Percentiles rank a stretch among this genome's conserved stretches.
phyloP scores from a whole-genome alignment of 192 early-diverging fungal genomes.

The Piromyces finnis region DNA sequence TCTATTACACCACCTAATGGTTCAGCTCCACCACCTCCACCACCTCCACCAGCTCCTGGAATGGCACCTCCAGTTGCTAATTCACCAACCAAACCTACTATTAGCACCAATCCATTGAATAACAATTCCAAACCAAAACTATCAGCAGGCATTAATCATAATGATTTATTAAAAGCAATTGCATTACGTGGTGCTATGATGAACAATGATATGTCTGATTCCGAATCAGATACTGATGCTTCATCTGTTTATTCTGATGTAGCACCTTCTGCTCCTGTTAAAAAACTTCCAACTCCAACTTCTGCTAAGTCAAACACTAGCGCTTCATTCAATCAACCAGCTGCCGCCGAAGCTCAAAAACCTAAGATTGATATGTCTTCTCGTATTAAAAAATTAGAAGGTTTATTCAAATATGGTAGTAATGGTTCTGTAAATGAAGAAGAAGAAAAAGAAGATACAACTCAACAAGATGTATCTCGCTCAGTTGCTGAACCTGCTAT shows the following conservation, averaged over 20 bases:
- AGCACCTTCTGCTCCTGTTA: neutral
- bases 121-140: constrained; percentile 10
- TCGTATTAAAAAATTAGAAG: neutral
- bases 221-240: neutral
- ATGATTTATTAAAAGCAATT: constrained; percentile 4
- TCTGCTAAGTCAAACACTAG: neutral
- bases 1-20: neutral
- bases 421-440: neutral
- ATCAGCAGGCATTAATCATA: constrained; percentile 9
- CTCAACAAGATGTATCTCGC: neutral
- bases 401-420: neutral
- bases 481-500: neutral
- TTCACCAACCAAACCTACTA: constrained; percentile 7
- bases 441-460: neutral
- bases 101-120: neutral
- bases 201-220: constrained; percentile 1
- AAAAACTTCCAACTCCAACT: neutral
- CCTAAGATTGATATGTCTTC: neutral
- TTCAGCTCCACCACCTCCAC: constrained; percentile 21
- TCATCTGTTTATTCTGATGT: neutral
- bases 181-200: constrained; percentile 9
- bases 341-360: neutral
- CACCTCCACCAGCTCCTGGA: constrained; percentile 13
- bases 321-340: neutral
- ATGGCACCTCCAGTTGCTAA: constrained; percentile 18